Evolutionary conservation across 2,329 filamentous ascomycete genomes (phyloP).

Genomic region (Teratosphaeria viscida): DNA sequence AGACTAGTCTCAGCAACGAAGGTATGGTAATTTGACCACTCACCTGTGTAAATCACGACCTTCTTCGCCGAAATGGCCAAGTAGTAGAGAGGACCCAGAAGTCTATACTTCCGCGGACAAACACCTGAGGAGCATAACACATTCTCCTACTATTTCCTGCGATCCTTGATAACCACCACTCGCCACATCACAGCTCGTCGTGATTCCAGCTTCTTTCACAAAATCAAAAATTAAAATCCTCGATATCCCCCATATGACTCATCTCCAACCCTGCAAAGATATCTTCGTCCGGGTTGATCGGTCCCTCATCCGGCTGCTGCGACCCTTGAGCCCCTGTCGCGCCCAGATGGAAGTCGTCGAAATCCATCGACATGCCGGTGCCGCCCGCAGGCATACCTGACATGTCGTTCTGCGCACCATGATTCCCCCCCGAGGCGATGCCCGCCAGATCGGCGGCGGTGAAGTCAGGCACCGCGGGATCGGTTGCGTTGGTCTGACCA

Average conservation of each 20-base stretch:
- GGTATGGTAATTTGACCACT: too few species aligned
- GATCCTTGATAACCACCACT: too few species aligned
- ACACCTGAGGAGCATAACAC: too few species aligned
- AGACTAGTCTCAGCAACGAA: too few species aligned
- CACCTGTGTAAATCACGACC: too few species aligned
- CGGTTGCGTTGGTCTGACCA: conserved; percentile 5
- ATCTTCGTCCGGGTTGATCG: conserved; percentile 28
- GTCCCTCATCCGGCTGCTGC: conserved; percentile 1
- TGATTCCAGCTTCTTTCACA: not conserved
- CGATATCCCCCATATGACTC: conserved; percentile 16
- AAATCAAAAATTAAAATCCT: conserved; percentile 19
- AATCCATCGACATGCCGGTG: conserved; percentile 5
- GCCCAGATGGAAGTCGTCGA: conserved; percentile 22
- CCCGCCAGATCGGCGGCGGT: conserved; percentile 11
- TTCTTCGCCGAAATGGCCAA: too few species aligned
- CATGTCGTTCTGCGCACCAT: conserved; percentile 5
- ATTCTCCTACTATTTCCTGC: too few species aligned
- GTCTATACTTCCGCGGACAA: too few species aligned
- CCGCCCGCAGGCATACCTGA: not conserved
- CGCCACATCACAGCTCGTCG: not conserved
- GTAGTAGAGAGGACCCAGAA: too few species aligned
- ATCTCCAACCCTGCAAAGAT: conserved; percentile 36
- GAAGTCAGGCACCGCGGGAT: conserved; percentile 10
- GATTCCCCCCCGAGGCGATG: conserved; percentile 5
- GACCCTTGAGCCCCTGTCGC: conserved; percentile 9